Evolutionary conservation across 805 yeast genomes (phyloP).

Genomic region (Saturnispora hagleri): DNA sequence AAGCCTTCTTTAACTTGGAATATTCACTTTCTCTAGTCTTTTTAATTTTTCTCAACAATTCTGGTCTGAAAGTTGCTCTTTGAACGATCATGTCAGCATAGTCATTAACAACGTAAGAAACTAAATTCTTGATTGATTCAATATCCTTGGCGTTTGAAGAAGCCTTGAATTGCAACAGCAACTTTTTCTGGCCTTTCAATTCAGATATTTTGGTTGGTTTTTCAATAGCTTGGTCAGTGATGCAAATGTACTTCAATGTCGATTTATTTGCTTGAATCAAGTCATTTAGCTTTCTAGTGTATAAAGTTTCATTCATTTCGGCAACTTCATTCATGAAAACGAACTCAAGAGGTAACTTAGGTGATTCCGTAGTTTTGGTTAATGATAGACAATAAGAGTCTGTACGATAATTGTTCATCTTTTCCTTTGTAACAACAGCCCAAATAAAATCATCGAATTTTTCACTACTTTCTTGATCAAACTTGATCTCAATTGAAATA

Average conservation of each 20-base stretch:
- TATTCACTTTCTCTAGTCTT: conserved; percentile 71
- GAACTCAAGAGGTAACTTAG: conserved; percentile 58
- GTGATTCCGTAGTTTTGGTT: conserved; percentile 71
- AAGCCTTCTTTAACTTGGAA: conserved; percentile 57
- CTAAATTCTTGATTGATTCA: conserved; percentile 44
- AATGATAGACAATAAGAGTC: conserved; percentile 75
- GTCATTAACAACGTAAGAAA: conserved; percentile 46
- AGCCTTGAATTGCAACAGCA: conserved; percentile 45
- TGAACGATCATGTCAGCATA: conserved; percentile 24
- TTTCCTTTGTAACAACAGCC: conserved; percentile 76
- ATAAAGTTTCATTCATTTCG: conserved; percentile 65
- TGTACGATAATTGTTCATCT: conserved; percentile 69
- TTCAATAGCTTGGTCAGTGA: conserved; percentile 76
- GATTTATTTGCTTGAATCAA: conserved; percentile 31
- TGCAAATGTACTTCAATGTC: conserved; percentile 56
- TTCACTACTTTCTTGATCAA: conserved; percentile 33
- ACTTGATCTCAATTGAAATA: conserved; percentile 52
- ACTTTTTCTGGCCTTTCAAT: conserved; percentile 42
- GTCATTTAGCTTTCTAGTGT: conserved; percentile 41
- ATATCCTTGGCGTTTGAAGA: conserved; percentile 43
- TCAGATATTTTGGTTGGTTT: conserved; percentile 58
- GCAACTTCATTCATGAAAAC: conserved; percentile 86
- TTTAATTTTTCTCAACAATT: conserved; percentile 65
- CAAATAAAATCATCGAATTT: conserved; percentile 64
- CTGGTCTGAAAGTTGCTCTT: conserved; percentile 55